These are phyloP conservation scores for Jamesozyma spencerorum DNA, from an alignment of 805 yeast species.

Conservation along the genomic window DNA sequence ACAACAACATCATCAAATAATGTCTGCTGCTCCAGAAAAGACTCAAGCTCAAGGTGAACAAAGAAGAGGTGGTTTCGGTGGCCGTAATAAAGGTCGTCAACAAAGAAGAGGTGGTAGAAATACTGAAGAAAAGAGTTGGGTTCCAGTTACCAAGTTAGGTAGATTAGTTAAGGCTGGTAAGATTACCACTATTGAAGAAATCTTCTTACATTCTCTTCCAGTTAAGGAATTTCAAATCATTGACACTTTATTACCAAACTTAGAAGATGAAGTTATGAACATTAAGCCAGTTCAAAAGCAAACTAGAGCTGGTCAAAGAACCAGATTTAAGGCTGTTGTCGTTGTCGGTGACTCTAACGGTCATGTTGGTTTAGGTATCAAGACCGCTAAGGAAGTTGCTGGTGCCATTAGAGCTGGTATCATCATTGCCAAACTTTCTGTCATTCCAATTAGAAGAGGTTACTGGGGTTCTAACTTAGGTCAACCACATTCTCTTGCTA, in stretches of 20 bases:
- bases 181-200: conserved; percentile 92
- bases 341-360: conserved; percentile 99
- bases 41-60: conserved; percentile 18
- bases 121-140: conserved; percentile 98
- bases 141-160: conserved; percentile 99
- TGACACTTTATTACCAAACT: conserved; percentile 89
- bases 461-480: conserved; percentile 99
- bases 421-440: conserved; percentile 96
- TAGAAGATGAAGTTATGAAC: conserved; percentile 99
- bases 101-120: conserved; percentile 70
- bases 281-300: conserved; percentile 99
- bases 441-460: conserved; percentile 99
- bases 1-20: conserved; percentile 17
- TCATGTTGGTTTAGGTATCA: conserved; percentile 99
- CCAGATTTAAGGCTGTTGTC: conserved; percentile 99
- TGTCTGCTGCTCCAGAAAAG: conserved; percentile 35
- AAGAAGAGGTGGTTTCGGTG: conserved; percentile 47
- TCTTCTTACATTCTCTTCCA: conserved; percentile 98
- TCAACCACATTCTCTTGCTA: conserved; percentile 97
- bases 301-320: conserved; percentile 99
- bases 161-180: conserved; percentile 99
- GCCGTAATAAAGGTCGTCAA: conserved; percentile 49
- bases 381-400: conserved; percentile 99
- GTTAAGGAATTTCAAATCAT: conserved; percentile 99
- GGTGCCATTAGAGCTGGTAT: conserved; percentile 99